Evolutionary conservation across 306 rosid genomes (phyloP).

Genomic region (Vigna nakashimae): DNA sequence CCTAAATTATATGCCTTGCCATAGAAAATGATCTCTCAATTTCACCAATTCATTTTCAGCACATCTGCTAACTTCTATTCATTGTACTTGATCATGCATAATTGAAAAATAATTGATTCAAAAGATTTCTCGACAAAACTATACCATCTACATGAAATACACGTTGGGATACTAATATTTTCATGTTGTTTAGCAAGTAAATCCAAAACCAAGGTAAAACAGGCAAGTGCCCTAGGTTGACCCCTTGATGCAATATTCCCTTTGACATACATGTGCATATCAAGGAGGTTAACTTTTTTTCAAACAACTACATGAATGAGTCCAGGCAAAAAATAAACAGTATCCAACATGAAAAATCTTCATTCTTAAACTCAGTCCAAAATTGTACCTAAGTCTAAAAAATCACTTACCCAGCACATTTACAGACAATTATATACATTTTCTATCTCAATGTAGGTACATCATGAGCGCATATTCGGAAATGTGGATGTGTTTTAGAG

Average conservation of each 20-base stretch:
- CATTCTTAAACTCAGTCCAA: background rate
- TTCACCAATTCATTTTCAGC: background rate
- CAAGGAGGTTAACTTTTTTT: background rate
- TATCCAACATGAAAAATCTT: background rate
- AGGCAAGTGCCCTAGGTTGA: background rate
- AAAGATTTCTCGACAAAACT: background rate
- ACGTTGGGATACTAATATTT: background rate
- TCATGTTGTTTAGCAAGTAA: background rate
- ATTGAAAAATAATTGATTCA: background rate
- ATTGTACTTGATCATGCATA: background rate
- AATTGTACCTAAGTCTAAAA: constrained; percentile 18
- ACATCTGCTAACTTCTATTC: background rate
- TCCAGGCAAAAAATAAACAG: background rate
- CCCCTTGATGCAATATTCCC: too few species aligned
- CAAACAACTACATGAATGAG: background rate
- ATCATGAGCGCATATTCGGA: constrained; percentile 25
- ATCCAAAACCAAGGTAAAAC: background rate
- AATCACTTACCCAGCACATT: constrained; percentile 10
- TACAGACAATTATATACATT: constrained; percentile 17
- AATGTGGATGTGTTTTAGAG: constrained; percentile 23
- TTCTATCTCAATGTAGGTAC: constrained; percentile 23
- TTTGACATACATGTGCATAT: background rate
- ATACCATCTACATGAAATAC: background rate
- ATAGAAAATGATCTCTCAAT: background rate
- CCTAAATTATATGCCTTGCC: background rate